These are phyloP conservation scores for Microcos paniculata DNA, from an alignment of 345 rosid genomes.

Conservation along the genomic window DNA sequence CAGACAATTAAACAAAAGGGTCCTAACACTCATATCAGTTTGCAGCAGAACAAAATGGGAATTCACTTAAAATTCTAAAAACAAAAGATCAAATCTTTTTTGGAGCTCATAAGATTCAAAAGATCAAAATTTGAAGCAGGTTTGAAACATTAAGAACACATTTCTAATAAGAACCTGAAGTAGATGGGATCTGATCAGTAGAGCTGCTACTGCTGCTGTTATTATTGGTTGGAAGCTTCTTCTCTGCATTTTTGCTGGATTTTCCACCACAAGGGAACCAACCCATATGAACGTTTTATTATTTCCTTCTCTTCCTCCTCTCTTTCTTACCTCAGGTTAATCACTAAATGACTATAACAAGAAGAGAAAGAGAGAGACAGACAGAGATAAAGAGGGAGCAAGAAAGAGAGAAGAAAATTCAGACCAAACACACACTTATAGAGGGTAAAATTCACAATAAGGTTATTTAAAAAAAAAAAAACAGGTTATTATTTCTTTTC, in stretches of 20 bases:
- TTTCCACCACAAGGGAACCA: slow-evolving; percentile 52
- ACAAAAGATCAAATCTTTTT: not conserved
- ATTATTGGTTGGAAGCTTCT: slow-evolving; percentile 18
- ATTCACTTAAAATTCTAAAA: not conserved
- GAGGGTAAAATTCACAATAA: not conserved
- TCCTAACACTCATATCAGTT: not conserved
- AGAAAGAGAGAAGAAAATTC: not conserved
- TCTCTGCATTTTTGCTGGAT: slow-evolving; percentile 33
- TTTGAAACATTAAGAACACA: not conserved
- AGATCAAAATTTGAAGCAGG: not conserved
- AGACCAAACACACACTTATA: slow-evolving; percentile 3
- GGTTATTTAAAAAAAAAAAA: too few relatives aligned
- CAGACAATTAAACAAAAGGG: slow-evolving; percentile 8
- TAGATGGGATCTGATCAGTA: slow-evolving; percentile 56
- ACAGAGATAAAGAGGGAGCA: not conserved
- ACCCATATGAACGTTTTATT: slow-evolving; percentile 37
- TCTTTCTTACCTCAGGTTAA: slow-evolving; percentile 1
- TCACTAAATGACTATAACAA: not conserved
- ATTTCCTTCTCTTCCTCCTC: not conserved
- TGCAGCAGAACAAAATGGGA: not conserved
- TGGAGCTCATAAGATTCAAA: not conserved
- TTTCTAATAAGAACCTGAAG: slow-evolving; percentile 35
- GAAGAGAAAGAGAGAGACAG: not conserved
- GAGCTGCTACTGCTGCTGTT: not conserved
- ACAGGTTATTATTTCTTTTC: too few relatives aligned